phyloP scores from a whole-genome alignment of 176 grass and related monocot genomes.

The Ensete glaucum region DNA sequence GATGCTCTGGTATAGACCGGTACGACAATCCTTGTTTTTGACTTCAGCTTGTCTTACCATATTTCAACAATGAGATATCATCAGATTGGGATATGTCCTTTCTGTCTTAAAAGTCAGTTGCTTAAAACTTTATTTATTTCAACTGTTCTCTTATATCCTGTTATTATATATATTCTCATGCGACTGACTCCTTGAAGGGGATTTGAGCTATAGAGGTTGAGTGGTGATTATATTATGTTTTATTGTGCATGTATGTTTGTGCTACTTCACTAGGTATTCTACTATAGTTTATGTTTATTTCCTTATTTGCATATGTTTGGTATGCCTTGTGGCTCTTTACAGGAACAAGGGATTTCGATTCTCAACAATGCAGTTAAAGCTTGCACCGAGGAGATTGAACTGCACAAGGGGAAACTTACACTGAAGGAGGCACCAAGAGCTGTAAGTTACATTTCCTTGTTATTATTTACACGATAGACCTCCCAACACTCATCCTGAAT shows the following conservation, averaged over 20 bases:
- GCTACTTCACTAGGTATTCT: background rate
- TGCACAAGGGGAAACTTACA: slow-evolving; percentile 20
- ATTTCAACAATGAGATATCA: background rate
- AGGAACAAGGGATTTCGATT: slow-evolving; percentile 82
- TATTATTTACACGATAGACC: background rate
- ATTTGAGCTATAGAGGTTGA: background rate
- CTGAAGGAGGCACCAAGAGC: slow-evolving; percentile 89
- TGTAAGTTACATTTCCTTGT: slow-evolving; percentile 41
- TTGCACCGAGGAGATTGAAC: slow-evolving; percentile 65
- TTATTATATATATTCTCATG: background rate
- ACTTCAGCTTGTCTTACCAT: background rate
- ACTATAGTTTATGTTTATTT: too few relatives aligned
- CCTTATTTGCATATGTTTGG: background rate
- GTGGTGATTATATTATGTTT: background rate
- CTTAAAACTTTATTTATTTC: background rate
- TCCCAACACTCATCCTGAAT: too few relatives aligned
- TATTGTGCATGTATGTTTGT: background rate
- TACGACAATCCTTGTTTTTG: too few relatives aligned
- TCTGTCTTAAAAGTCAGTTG: background rate
- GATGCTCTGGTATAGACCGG: too few relatives aligned
- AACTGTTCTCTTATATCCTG: background rate
- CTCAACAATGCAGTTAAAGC: slow-evolving; percentile 72
- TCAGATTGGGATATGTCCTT: background rate
- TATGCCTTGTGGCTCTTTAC: background rate
- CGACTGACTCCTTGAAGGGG: background rate